Base-by-base conservation (phyloP, 106 monocot species). In the Dioscorea alata region DNA sequence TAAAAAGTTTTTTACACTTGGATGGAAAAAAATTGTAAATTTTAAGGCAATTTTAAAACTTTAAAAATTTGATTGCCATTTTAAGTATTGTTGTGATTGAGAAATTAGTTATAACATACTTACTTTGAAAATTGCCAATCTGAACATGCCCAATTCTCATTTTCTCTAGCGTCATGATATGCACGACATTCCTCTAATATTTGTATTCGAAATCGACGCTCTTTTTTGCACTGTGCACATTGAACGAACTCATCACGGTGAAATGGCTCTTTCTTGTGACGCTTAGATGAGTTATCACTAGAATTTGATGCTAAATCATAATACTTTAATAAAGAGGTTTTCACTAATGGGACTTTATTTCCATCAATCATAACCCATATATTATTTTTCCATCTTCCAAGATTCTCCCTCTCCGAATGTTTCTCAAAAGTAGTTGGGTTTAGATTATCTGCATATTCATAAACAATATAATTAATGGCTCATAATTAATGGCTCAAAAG, bases 281-380 rank as follows among this genome's bases (percentile, higher is more conserved):
- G 70, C 66, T 84, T 87, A 57, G 73, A 67, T 17, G 79, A 73
- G 33, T 84, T 78, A 56, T 74, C 79, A 48, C 66, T 64, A 49
- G 65, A 61, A 52, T 77, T 85, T 14, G 64, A 76, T 49, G 63
- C 69, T 54, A 73, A 77, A 69, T 89, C 79, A 59, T 89, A 78
- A 72, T 93, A 93, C 33, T 78, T 86, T 3, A 93, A 74, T 64
- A 93, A 69, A 17, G 70, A 68, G 8, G 93, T 89, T 60, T 89
- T 93, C 22, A 75, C 57, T 51, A 93, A 49, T 23, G 86, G 78
- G 64, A 89, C 79, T 70, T 93, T 93, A 57, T 86, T 80, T 34
- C 93, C 93, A 69, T 84, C 75, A 63, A 84, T 69, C 1, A 86
- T 86, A n/a, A 93, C 84, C 93, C 93, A 93, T 23, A 93, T 74